A percentile compares a stretch with the other conserved stretches of the same genome.
Conservation (phyloP, 441 rosid genomes). For the Gossypium trilobum region DNA sequence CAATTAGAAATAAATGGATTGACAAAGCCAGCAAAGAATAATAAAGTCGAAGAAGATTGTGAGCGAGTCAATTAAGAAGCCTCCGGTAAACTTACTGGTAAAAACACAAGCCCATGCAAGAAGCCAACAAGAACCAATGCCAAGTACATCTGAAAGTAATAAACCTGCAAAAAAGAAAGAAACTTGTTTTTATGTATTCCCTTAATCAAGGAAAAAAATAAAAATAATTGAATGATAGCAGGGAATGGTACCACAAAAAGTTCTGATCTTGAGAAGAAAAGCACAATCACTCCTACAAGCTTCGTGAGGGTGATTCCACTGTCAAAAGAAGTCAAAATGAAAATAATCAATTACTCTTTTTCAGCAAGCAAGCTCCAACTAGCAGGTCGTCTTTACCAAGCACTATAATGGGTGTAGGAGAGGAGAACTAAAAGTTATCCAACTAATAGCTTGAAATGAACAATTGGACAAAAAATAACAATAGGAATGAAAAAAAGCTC, state of each 20-base stretch:
- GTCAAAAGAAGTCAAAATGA: slow-evolving; percentile 20
- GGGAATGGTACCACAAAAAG: slow-evolving; percentile 50
- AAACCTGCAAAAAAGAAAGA: slow-evolving; percentile 36
- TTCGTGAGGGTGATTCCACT: slow-evolving; percentile 74
- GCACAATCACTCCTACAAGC: slow-evolving; percentile 65
- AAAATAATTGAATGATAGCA: slow-evolving; percentile 2
- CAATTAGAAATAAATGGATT: background rate
- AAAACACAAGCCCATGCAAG: slow-evolving; percentile 62
- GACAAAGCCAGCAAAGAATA: background rate
- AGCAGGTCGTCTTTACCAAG: slow-evolving; percentile 17
- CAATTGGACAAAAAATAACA: background rate
- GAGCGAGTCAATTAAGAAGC: background rate
- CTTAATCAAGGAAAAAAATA: slow-evolving; percentile 2
- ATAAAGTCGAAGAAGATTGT: background rate
- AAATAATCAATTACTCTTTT: background rate
- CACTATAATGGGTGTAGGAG: slow-evolving; percentile 2
- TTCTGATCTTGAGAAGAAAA: slow-evolving; percentile 62
- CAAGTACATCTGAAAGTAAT: slow-evolving; percentile 67
- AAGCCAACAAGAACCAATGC: slow-evolving; percentile 63
- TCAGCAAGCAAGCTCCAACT: background rate
- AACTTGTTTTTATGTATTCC: slow-evolving; percentile 4
- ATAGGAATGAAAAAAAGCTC: background rate
- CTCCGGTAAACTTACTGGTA: slow-evolving; percentile 44
- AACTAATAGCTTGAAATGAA: background rate
- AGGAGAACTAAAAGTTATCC: background rate